Evolutionary conservation across 768 basidiomycete species (phyloP), one percentile per base, ranked within the genome.

Genomic region (Psilocybe tampanensis): DNA sequence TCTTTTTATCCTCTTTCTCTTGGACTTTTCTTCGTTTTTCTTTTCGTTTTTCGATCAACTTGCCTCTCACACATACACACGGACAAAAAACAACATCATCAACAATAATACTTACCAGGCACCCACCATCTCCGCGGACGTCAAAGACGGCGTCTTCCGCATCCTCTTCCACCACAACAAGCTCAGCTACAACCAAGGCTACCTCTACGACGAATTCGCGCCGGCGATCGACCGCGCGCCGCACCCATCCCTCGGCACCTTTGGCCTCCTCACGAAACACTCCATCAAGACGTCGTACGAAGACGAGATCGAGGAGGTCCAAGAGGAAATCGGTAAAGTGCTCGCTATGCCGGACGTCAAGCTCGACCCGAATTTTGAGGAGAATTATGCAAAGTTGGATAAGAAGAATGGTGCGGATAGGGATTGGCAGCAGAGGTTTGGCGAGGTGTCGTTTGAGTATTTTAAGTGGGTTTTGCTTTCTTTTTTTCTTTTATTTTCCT

Each of bases 301-400:
- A n/a, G 53, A 45, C 11, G 66, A 70, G 43, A 63, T 71, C 41
- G 71, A 71, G 3, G 69, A 70, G 1, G 36, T 72, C 33, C 64
- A 45, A 8, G 55, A 63, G 42, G 64, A 65, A 47, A 72, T 78
- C 32, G 70, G 58, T 21, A 62, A 66, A 23, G 63, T 73, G 29
- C 57, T 73, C 45, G 67, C 60, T 21, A 48, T 72, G 23, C 60
- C 67, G 5, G 71, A 76, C 17, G 56, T 76, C 53, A 60, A 66
- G 29, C 66, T 78, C 23, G 74, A 77, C 41, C 74, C 74, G 54
- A 73, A 74, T 66, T 75, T 75, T 51, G 69, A 73, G 52, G 72
- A 68, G 51, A 69, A 67, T 52, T 75, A 74, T 56, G 65, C 63
- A 2, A 50, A 58, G 52, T 49, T 64, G 53, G 47, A 17, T n/a